These are phyloP conservation scores for Amesomyces nigricolor DNA, from an alignment of 2,329 filamentous ascomycete species.

Conservation along the genomic window DNA sequence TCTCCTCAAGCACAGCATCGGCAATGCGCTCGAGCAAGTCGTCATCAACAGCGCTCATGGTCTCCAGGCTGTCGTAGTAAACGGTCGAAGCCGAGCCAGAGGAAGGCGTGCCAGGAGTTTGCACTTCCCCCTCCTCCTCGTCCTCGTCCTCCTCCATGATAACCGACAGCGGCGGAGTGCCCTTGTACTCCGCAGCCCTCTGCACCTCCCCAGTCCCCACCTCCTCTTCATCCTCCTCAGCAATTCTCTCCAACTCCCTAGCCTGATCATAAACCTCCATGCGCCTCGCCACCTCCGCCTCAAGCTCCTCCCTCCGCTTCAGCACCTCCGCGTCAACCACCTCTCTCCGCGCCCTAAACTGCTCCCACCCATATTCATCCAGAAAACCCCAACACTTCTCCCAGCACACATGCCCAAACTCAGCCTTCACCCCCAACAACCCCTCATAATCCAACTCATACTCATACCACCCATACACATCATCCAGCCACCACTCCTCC, in stretches of 20 bases:
- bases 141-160: neutral
- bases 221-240: neutral
- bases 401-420: neutral
- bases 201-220: neutral
- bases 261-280: neutral
- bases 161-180: too few species aligned
- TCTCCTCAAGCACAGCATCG: too few species aligned
- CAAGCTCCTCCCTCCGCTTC: neutral
- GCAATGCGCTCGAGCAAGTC: neutral
- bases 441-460: neutral
- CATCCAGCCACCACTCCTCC: neutral
- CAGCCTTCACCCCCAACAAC: neutral
- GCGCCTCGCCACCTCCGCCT: too few species aligned
- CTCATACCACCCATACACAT: neutral
- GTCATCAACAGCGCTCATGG: neutral
- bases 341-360: neutral
- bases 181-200: too few species aligned
- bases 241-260: neutral
- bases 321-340: neutral
- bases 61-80: neutral
- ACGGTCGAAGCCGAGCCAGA: too few species aligned
- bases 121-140: neutral
- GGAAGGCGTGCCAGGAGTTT: too few species aligned
- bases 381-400: neutral
- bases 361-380: neutral